Conservation (phyloP, 1,284 basidiomycete genomes). For the Sphagnurus paluster region DNA sequence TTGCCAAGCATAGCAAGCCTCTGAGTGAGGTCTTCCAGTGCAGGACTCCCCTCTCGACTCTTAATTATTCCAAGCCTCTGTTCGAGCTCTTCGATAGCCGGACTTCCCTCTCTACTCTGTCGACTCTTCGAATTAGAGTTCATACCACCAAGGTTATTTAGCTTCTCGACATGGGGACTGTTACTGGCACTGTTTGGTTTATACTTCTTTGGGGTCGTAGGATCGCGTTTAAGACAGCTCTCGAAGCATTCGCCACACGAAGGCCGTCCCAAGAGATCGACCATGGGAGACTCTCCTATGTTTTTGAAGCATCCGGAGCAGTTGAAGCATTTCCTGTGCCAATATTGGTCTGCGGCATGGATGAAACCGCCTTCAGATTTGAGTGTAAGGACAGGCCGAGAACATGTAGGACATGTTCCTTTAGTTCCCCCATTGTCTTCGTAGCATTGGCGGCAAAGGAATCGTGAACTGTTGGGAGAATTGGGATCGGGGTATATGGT, state of each 20-base stretch:
- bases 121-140: slow-evolving; percentile 26
- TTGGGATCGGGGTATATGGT: slow-evolving; percentile 80
- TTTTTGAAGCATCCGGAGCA: slow-evolving; percentile 71
- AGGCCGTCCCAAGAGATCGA: slow-evolving; percentile 77
- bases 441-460: slow-evolving; percentile 75
- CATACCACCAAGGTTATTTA: slow-evolving; percentile 42
- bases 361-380: slow-evolving; percentile 77
- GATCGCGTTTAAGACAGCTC: slow-evolving; percentile 59
- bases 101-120: slow-evolving; percentile 48
- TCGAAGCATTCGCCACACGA: slow-evolving; percentile 79
- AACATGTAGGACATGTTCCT: slow-evolving; percentile 66
- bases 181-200: slow-evolving; percentile 24
- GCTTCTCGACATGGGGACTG: slow-evolving; percentile 28
- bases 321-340: slow-evolving; percentile 79
- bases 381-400: slow-evolving; percentile 66
- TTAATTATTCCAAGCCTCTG: slow-evolving; percentile 53
- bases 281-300: slow-evolving; percentile 72
- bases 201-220: slow-evolving; percentile 42
- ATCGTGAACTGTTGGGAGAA: slow-evolving; percentile 44
- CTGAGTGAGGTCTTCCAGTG: slow-evolving; percentile 52
- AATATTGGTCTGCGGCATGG: slow-evolving; percentile 64
- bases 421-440: slow-evolving; percentile 69
- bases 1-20: slow-evolving; percentile 47
- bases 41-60: slow-evolving; percentile 62
- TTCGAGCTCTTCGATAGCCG: slow-evolving; percentile 57